Percentiles rank a stretch among this genome's conserved stretches.
Evolutionary conservation across 306 rosid species (phyloP).

Genomic region (Fragaria iinumae): DNA sequence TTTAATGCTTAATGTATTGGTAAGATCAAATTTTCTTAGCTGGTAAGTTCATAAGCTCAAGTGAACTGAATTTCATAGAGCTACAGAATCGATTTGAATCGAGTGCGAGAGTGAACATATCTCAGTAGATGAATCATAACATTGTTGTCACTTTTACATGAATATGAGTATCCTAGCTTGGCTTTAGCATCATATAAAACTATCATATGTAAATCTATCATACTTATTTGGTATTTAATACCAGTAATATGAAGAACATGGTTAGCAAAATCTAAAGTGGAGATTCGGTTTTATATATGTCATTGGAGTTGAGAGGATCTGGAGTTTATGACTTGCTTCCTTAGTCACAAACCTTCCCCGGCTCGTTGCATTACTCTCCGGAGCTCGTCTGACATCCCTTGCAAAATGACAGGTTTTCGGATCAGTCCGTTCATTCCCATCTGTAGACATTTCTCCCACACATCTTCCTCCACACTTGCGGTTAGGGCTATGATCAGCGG

Average conservation of each 20-base stretch:
- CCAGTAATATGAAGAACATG: constrained; percentile 9
- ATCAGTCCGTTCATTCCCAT: constrained; percentile 78
- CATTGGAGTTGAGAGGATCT: constrained; percentile 4
- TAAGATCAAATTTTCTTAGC: not conserved
- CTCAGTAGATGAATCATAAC: not conserved
- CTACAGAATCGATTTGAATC: not conserved
- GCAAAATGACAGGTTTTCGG: constrained; percentile 65
- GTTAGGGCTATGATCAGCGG: constrained; percentile 71
- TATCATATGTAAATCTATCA: not conserved
- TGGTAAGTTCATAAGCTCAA: not conserved
- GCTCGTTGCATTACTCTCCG: constrained; percentile 49
- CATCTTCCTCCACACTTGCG: constrained; percentile 61
- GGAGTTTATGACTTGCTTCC: not conserved
- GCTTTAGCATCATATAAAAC: not conserved
- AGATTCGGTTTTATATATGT: constrained; percentile 16
- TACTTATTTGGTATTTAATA: not conserved
- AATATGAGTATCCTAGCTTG: not conserved
- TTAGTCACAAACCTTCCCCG: constrained; percentile 44
- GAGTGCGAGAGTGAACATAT: not conserved
- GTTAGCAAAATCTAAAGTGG: constrained; percentile 14
- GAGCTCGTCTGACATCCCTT: constrained; percentile 63
- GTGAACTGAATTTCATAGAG: not conserved
- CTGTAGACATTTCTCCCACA: constrained; percentile 64
- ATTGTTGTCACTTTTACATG: not conserved
- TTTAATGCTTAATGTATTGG: too few relatives aligned